A percentile compares a stretch with the other conserved stretches of the same genome.
phyloP scores from a whole-genome alignment of 768 basidiomycete species.

The Russula earlei region DNA sequence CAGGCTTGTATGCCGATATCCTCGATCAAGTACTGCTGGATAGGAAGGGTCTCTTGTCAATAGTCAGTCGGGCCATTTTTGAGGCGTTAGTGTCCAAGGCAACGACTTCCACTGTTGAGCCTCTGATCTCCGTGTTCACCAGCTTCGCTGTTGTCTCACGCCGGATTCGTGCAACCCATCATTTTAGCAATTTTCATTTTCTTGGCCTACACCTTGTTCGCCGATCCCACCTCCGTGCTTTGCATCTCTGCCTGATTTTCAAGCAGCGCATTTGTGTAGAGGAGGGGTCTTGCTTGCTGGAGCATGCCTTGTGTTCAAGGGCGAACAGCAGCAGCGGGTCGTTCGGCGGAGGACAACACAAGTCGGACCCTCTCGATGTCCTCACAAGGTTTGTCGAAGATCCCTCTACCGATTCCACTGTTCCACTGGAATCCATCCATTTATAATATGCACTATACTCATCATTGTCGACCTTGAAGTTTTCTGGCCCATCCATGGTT shows the following conservation, averaged over 20 bases:
- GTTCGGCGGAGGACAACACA: conserved; percentile 36
- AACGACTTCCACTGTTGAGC: conserved; percentile 71
- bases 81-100: conserved; percentile 69
- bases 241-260: conserved; percentile 51
- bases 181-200: conserved; percentile 64
- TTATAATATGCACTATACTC: conserved; percentile 60
- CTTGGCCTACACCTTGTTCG: conserved; percentile 59
- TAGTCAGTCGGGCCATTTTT: conserved; percentile 51
- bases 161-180: conserved; percentile 50
- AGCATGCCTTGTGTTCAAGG: conserved; percentile 64
- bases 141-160: conserved; percentile 49
- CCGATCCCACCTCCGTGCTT: conserved; percentile 54
- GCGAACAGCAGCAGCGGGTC: conserved; percentile 40
- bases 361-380: conserved; percentile 66
- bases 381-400: conserved; percentile 59
- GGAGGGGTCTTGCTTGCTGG: conserved; percentile 45
- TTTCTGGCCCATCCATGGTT: conserved; percentile 62
- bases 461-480: conserved; percentile 50
- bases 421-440: conserved; percentile 58
- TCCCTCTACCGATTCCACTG: conserved; percentile 46
- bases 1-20: conserved; percentile 57
- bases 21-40: conserved; percentile 53
- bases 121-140: conserved; percentile 63
- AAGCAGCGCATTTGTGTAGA: conserved; percentile 38
- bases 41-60: conserved; percentile 47